Percentiles rank a stretch among this genome's conserved stretches.
phyloP scores from a whole-genome alignment of 1,284 basidiomycete genomes.

The Kwoniella shivajii region DNA sequence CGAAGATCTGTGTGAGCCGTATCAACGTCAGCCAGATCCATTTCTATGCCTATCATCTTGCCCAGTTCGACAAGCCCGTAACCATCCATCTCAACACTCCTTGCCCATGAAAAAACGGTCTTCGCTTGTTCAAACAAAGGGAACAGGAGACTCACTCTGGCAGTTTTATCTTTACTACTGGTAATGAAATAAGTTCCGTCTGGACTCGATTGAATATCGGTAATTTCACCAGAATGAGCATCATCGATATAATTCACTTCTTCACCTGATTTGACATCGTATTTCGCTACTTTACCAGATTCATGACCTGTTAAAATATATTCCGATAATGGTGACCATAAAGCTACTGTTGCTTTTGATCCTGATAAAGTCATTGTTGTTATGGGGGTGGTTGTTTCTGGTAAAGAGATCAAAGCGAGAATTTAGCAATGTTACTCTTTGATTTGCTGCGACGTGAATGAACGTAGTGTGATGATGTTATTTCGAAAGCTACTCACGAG shows the following conservation, averaged over 20 bases:
- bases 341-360: conserved; percentile 92
- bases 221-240: conserved; percentile 78
- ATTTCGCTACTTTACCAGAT: conserved; percentile 89
- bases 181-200: conserved; percentile 96
- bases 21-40: background rate
- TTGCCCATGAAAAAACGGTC: background rate
- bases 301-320: conserved; percentile 93
- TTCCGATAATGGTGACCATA: conserved; percentile 78
- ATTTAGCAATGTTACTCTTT: background rate
- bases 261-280: conserved; percentile 85
- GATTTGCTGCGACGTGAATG: too few relatives aligned
- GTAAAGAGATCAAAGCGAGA: background rate
- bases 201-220: conserved; percentile 87
- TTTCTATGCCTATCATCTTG: background rate
- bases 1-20: conserved; percentile 92
- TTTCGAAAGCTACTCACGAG: conserved; percentile 61
- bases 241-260: conserved; percentile 75
- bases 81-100: background rate
- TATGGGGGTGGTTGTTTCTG: conserved; percentile 74
- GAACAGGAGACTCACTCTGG: conserved; percentile 65
- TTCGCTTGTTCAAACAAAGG: background rate
- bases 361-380: conserved; percentile 85
- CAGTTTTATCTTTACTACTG: conserved; percentile 93
- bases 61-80: background rate
- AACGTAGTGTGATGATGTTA: background rate